Percentiles rank a stretch among this genome's conserved stretches.
These are phyloP conservation scores for Fimicolochytrium jonesii DNA, from an alignment of 192 early-diverging fungal species.

Conservation along the genomic window DNA sequence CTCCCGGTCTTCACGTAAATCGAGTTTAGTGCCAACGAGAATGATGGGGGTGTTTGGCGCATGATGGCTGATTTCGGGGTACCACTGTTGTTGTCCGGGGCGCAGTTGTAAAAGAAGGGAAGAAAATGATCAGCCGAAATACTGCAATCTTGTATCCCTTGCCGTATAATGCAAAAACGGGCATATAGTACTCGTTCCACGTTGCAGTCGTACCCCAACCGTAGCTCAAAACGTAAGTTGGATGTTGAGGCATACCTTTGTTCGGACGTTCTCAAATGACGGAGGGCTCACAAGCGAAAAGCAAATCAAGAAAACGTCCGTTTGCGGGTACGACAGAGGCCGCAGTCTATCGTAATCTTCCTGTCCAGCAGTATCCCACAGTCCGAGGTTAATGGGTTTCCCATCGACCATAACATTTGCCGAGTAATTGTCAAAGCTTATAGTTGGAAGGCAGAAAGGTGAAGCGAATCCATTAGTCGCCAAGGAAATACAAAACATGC, in stretches of 20 bases:
- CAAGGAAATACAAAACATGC: too few relatives aligned
- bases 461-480: too few relatives aligned
- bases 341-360: conserved; percentile 98
- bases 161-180: too few relatives aligned
- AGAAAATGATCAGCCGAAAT: too few relatives aligned
- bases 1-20: conserved; percentile 90
- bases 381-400: conserved; percentile 95
- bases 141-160: too few relatives aligned
- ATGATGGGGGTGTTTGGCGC: conserved; percentile 89
- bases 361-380: conserved; percentile 99
- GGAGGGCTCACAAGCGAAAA: conserved; percentile 95
- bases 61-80: conserved; percentile 92
- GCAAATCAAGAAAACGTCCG: conserved; percentile 97
- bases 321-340: conserved; percentile 96
- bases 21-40: conserved; percentile 95
- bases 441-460: too few relatives aligned
- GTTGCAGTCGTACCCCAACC: too few relatives aligned
- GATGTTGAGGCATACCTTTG: conserved; percentile 73
- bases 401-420: conserved; percentile 99
- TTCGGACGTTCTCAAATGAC: conserved; percentile 94
- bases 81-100: conserved; percentile 61
- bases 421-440: conserved; percentile 97
- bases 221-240: too few relatives aligned
- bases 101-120: not conserved
- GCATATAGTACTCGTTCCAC: too few relatives aligned